These are phyloP conservation scores for Jasminum sambac DNA, from an alignment of 257 asterid genomes.

Conservation along the genomic window DNA sequence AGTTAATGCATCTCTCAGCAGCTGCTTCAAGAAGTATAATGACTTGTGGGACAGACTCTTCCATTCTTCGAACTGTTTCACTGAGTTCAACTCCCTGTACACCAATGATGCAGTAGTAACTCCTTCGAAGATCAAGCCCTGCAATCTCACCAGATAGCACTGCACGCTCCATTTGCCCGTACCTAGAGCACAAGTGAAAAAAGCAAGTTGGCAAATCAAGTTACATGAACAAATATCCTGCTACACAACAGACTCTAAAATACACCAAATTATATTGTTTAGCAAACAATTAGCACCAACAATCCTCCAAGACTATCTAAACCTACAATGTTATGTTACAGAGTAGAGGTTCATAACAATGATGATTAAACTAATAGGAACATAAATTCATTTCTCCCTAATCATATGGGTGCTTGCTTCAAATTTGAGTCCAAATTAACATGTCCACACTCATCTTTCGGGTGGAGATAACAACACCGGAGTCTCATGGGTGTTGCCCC, in stretches of 20 bases:
- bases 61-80: slow-evolving; percentile 96
- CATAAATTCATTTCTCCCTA: neutral
- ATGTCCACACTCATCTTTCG: neutral
- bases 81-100: slow-evolving; percentile 98
- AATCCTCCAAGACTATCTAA: neutral
- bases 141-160: slow-evolving; percentile 81
- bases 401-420: neutral
- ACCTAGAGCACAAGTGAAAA: slow-evolving; percentile 45
- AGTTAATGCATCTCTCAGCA: slow-evolving; percentile 88
- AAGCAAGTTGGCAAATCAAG: slow-evolving; percentile 4
- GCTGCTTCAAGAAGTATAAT: slow-evolving; percentile 91
- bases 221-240: slow-evolving; percentile 6
- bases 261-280: neutral
- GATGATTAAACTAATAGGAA: neutral
- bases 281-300: slow-evolving; percentile 1
- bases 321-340: neutral
- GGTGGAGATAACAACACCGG: neutral
- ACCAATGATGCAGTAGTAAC: slow-evolving; percentile 82
- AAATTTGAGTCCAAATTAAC: neutral
- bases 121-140: slow-evolving; percentile 88
- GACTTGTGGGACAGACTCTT: slow-evolving; percentile 91
- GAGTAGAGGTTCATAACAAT: neutral
- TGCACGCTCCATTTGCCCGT: slow-evolving; percentile 93
- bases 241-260: neutral
- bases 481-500: neutral